Percentiles rank a stretch among this genome's conserved stretches.
Evolutionary conservation across 805 yeast species (phyloP).

Genomic region (Candida silvicultrix): DNA sequence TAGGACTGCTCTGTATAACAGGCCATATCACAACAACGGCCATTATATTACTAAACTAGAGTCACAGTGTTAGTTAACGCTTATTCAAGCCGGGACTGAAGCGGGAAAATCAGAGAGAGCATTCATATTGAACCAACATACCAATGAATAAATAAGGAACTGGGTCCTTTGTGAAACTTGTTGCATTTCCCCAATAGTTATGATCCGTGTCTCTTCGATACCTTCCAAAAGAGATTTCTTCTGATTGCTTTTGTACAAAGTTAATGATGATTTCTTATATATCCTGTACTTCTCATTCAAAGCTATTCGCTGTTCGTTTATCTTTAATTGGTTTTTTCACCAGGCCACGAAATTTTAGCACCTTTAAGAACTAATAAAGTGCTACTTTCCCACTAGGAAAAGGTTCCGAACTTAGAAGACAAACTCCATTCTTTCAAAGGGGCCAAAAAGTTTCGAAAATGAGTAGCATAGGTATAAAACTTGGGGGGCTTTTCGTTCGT

Average conservation of each 20-base stretch:
- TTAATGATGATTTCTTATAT: too few species aligned
- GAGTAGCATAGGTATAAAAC: conserved; percentile 74
- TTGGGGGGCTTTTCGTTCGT: conserved; percentile 63
- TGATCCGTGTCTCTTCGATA: neutral
- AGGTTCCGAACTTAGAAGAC: too few species aligned
- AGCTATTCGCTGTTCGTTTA: neutral
- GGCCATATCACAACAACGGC: conserved; percentile 30
- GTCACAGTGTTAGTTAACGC: neutral
- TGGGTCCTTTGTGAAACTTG: conserved; percentile 11
- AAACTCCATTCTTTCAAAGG: too few species aligned
- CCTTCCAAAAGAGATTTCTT: neutral
- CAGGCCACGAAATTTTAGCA: neutral
- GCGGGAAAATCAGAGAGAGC: neutral
- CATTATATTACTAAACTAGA: conserved; percentile 28
- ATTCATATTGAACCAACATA: conserved; percentile 1
- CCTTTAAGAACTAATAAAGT: too few species aligned
- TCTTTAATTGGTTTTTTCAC: neutral
- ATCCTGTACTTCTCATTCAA: too few species aligned
- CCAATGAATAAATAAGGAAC: conserved; percentile 9
- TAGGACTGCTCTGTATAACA: conserved; percentile 38
- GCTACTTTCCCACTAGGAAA: neutral
- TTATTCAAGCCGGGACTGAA: too few species aligned
- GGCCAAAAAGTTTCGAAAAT: conserved; percentile 29
- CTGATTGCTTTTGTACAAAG: neutral
- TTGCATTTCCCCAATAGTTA: conserved; percentile 1